Base-by-base conservation (phyloP, 1,284 basidiomycete genomes). In the Melampsora medusae region DNA sequence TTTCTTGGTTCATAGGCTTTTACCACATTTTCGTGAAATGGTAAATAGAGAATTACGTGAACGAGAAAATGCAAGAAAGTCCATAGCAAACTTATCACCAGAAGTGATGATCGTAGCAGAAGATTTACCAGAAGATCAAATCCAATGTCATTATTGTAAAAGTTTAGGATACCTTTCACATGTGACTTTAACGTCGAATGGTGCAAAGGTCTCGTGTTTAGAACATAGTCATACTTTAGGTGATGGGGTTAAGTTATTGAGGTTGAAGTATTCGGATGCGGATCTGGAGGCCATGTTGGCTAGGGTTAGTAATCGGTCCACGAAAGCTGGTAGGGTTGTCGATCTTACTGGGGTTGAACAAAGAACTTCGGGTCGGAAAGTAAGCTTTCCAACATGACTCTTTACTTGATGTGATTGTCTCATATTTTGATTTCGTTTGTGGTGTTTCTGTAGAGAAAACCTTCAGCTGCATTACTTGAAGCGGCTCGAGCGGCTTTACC, bases 61-160 rank as follows among this genome's bases (percentile, higher is more conserved):
- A 69, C 90, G 97, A 46, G 85, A 86, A 56, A 84, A 28, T 35
- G 73, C 67, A 49, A 65, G 38, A 22, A 56, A 19, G 16, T 56
- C 56, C 53, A 76, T 84, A 7, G 14, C 72, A 19, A 74, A 74
- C 42, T 82, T 84, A 0, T 87, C 87, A 17, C 84, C 93, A 61
- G 83, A 84, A 31, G 92, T 97, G 83, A 85, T 86, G 25, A 84
- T 93, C 25, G 90, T 92, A 79, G 89, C 91, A 78, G 87, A 89
- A 79, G 95, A 97, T 82, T 88, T 89, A 10, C 86, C 90, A 5
- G 97, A 98, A 77, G 73, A 76, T 64, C 92, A 97, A 82, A 96
- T 96, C 83, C 94, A 97, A 83, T 99, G 97, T 87, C 85, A 87
- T 70, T 86, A 92, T 80, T 99, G 97, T 90, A 96, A 97, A 83